Conservation (phyloP, 1,139 yeast genomes). For the Debaryomyces sp. region DNA sequence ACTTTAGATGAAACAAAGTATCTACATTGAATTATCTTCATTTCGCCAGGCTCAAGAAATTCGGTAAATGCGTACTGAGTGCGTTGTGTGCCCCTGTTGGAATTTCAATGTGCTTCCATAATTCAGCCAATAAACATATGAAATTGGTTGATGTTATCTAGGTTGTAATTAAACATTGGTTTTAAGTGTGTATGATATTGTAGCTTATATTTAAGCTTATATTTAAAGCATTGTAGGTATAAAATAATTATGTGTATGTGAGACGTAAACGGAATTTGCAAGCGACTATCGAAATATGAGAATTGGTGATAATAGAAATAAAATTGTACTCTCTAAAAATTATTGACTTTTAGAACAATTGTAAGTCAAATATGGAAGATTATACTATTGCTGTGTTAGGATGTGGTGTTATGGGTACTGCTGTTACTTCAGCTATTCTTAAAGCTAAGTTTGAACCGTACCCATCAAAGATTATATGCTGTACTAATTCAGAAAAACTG, state of each 20-base stretch:
- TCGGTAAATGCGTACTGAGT: slow-evolving; percentile 3
- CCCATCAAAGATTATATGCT: slow-evolving; percentile 74
- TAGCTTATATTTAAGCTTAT: no score
- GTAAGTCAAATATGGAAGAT: slow-evolving; percentile 32
- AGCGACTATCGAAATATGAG: slow-evolving; percentile 5
- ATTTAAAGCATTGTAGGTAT: background rate
- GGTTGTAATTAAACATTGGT: background rate
- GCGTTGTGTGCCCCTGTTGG: slow-evolving; percentile 6
- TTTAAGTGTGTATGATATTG: background rate
- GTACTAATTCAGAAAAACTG: slow-evolving; percentile 64
- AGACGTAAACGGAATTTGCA: slow-evolving; percentile 2
- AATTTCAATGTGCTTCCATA: background rate
- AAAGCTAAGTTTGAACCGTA: slow-evolving; percentile 48
- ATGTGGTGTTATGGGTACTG: slow-evolving; percentile 96
- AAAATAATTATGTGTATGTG: background rate
- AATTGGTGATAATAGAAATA: background rate
- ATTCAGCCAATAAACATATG: background rate
- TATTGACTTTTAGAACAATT: background rate
- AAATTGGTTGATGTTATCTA: background rate
- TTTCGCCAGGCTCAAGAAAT: background rate
- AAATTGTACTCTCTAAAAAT: background rate
- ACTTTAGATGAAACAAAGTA: background rate
- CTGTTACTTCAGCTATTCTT: slow-evolving; percentile 82
- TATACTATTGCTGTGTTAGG: slow-evolving; percentile 83
- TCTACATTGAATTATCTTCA: background rate